Evolutionary conservation across 805 yeast genomes (phyloP).

Genomic region (Osmozyma mogii): DNA sequence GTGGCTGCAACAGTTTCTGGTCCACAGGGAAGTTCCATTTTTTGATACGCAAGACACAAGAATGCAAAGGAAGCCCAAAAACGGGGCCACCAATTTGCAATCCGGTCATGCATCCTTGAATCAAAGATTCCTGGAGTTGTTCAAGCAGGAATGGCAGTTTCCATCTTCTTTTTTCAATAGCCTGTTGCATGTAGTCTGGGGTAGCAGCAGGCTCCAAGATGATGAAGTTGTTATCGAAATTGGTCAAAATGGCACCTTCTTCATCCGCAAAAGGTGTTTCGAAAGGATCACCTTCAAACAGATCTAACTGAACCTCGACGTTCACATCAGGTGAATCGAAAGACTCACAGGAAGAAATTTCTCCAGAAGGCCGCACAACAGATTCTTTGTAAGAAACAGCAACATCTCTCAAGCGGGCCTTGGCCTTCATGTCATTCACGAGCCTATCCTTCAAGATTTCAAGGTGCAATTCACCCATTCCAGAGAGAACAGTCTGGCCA

Average conservation of each 20-base stretch:
- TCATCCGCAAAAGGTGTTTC: slow-evolving; percentile 28
- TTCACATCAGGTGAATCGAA: slow-evolving; percentile 15
- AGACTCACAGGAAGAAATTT: slow-evolving; percentile 10
- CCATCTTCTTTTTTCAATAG: slow-evolving; percentile 38
- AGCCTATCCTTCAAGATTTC: slow-evolving; percentile 81
- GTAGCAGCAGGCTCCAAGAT: slow-evolving; percentile 28
- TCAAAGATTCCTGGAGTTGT: slow-evolving; percentile 43
- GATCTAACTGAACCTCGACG: slow-evolving; percentile 23
- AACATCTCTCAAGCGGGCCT: slow-evolving; percentile 71
- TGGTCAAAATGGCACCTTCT: slow-evolving; percentile 31
- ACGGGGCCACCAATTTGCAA: slow-evolving; percentile 62
- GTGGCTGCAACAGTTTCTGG: slow-evolving; percentile 20
- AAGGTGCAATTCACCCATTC: slow-evolving; percentile 95
- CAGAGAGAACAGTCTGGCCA: slow-evolving; percentile 83
- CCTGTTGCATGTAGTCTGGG: slow-evolving; percentile 16
- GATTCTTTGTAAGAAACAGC: slow-evolving; percentile 85
- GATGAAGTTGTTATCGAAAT: slow-evolving; percentile 41
- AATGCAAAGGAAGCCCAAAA: slow-evolving; percentile 51
- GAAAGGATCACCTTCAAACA: slow-evolving; percentile 30
- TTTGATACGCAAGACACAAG: slow-evolving; percentile 47
- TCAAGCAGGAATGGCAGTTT: slow-evolving; percentile 39
- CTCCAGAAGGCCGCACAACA: slow-evolving; percentile 23
- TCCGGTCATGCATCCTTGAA: slow-evolving; percentile 53
- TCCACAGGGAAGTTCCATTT: slow-evolving; percentile 51
- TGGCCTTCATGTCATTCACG: slow-evolving; percentile 74